Base-by-base conservation (phyloP, 352 stramenopile species). In the Elongisporangium prolatum region DNA sequence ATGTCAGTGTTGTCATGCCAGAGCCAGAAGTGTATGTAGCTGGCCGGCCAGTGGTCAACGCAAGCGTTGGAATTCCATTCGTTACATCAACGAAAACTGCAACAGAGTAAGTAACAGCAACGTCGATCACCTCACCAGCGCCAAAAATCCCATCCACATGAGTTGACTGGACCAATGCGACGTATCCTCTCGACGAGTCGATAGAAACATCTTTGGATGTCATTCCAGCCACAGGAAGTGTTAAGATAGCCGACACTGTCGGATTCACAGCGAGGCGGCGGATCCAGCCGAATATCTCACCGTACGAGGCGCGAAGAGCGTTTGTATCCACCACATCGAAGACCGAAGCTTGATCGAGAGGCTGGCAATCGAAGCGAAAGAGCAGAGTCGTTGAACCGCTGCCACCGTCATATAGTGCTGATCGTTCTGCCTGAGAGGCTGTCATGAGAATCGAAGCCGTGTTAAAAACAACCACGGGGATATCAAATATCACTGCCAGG, bases 181-280 rank as follows among this genome's bases (percentile, higher is more conserved):
- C 60, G 14, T 47, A 60, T 21, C 67, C 72, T n/a, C 76, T 80
- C 0, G 18, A 40, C 56, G 88, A 82, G 11, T 84, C 54, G 21
- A 91, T 88, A 0, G 70, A 59, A 20, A 93, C 85, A 4, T 56
- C 69, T 54, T 88, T 91, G 0, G 76, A 78, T 6, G 67, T 68
- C 1, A 91, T 44, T 0, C 77, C 73, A 25, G 40, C 47, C 1
- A 47, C 20, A 18, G 81, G 78, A 24, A 91, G 60, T 24, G 67
- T 50, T 6, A 91, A 52, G 2, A 73, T 8, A n/a, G 74, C 77
- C 6, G 74, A 59, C 2, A 85, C 16, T 22, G 88, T 48, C 14
- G 78, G 76, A 0, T 16, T 14, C 3, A 52, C 58, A 5, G 78
- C 74, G 25, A 67, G 68, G 8, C 78, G 70, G 25, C 75, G 68